Base-by-base conservation (phyloP, 306 rosid genomes). In the Vigna radiata region DNA sequence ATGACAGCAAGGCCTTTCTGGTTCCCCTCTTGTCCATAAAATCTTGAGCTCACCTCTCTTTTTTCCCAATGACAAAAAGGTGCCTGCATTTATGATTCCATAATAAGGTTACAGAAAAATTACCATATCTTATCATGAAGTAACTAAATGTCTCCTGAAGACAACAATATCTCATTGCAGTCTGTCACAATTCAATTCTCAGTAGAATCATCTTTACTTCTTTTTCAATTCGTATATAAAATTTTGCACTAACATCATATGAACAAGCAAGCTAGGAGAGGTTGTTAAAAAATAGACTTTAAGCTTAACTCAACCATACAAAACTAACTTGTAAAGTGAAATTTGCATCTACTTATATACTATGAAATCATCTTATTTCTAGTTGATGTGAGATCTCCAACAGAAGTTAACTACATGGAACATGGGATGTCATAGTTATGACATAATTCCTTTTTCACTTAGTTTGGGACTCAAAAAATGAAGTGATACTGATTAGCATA, bases 1-100 rank as follows among this genome's bases (percentile, higher is more conserved):
- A 75, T 96, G 99, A 13, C 96, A 92, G 75, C 99, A 96, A n/a
- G 72, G 77, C 80, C 94, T 85, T 75, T 89, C 93, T 15, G 99
- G 98, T 71, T 91, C 91, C 67, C 99, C 99, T 88, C 88, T 88
- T 47, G 96, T 84, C 99, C 99, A 96, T 56, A 96, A 90, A 78
- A 86, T 82, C 85, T 87, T 87, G 14, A 96, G 89, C 41, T 96
- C 99, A 5, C 99, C 98, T 83, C 98, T 91, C 84, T 83, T 91
- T 85, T 88, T 91, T 86, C 92, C 99, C 95, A 95, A 59, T 58
- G 97, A 87, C 88, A 95, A 73, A 78, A 95, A 83, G 2, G 99
- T 90, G 47, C 99, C 99, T 95, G 85, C 85, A 72, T 62, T 72
- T 66, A 76, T 61, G 74, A 68, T 77, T 73, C 19, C 58, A 85